Conservation (phyloP, 2,329 filamentous ascomycete genomes). For the Colletotrichum tabaci region DNA sequence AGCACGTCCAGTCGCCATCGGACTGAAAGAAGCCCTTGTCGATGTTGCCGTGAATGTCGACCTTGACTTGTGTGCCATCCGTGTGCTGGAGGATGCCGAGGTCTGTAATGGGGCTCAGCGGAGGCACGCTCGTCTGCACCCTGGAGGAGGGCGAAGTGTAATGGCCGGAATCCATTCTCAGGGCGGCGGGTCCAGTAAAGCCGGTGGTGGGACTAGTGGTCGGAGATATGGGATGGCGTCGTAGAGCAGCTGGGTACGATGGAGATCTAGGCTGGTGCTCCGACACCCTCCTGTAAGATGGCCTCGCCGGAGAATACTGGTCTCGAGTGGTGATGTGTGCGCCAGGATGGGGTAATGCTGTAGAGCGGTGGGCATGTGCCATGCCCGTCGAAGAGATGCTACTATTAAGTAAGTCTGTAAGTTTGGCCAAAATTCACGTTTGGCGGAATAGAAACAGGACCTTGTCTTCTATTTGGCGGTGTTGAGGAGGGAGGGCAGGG, state of each 20-base stretch:
- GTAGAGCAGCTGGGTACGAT: slow-evolving; percentile 62
- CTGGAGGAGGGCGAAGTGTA: slow-evolving; percentile 54
- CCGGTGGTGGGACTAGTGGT: slow-evolving; percentile 61
- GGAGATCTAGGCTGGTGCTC: slow-evolving; percentile 68
- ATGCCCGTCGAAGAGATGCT: slow-evolving; percentile 68
- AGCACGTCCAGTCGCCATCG: slow-evolving; percentile 92
- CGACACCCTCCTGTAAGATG: slow-evolving; percentile 64
- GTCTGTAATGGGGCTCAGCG: slow-evolving; percentile 64
- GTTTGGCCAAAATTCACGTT: slow-evolving; percentile 40
- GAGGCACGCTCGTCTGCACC: slow-evolving; percentile 64
- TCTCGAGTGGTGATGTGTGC: slow-evolving; percentile 66
- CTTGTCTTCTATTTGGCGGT: slow-evolving; percentile 27
- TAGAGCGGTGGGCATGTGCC: slow-evolving; percentile 70
- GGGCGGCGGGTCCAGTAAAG: slow-evolving; percentile 31
- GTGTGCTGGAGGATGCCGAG: slow-evolving; percentile 75
- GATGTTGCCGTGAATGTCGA: slow-evolving; percentile 84
- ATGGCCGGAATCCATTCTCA: slow-evolving; percentile 46
- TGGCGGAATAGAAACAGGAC: slow-evolving; percentile 22
- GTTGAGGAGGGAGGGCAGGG: neutral
- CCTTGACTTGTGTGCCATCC: slow-evolving; percentile 72
- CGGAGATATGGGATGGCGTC: slow-evolving; percentile 68
- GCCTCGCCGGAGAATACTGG: slow-evolving; percentile 66
- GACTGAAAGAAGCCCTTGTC: slow-evolving; percentile 91
- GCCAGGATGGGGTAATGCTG: slow-evolving; percentile 67
- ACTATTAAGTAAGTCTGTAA: slow-evolving; percentile 58